A percentile compares a stretch with the other conserved stretches of the same genome.
phyloP scores from a whole-genome alignment of 257 asterid species.

The Mentha longifolia region DNA sequence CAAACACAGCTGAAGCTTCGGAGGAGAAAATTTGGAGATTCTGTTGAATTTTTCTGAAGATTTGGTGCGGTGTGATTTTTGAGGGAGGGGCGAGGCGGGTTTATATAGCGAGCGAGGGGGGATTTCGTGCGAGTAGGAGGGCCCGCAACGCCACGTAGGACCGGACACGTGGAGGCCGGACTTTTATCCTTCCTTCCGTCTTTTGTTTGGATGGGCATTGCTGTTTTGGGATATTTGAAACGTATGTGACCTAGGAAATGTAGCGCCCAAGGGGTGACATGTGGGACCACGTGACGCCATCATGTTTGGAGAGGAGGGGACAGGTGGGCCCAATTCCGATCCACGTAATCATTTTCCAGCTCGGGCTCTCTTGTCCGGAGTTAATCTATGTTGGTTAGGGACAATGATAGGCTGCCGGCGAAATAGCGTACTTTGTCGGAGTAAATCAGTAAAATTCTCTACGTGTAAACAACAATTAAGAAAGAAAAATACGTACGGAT shows the following conservation, averaged over 20 bases:
- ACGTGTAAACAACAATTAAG: background rate
- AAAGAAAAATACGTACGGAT: too few species aligned
- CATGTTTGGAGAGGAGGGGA: background rate
- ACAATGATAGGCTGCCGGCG: conserved; percentile 46
- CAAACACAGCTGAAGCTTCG: background rate
- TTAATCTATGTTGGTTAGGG: conserved; percentile 40
- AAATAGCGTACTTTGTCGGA: conserved; percentile 3
- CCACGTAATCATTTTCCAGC: conserved; percentile 40
- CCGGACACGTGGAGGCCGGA: conserved; percentile 31
- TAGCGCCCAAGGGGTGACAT: conserved; percentile 14
- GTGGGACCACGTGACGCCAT: conserved; percentile 39
- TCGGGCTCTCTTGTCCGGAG: conserved; percentile 25
- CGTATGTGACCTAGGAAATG: conserved; percentile 30
- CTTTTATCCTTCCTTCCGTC: conserved; percentile 18
- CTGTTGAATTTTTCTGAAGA: background rate
- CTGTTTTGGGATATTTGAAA: conserved; percentile 31
- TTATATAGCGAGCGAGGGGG: conserved; percentile 32
- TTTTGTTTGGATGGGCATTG: conserved; percentile 36
- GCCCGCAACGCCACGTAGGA: conserved; percentile 6
- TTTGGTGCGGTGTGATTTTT: conserved; percentile 1
- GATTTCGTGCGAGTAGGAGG: background rate
- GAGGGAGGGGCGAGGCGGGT: background rate
- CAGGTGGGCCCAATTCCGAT: conserved; percentile 32
- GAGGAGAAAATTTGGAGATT: background rate
- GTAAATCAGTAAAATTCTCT: background rate